A percentile compares a stretch with the other conserved stretches of the same genome.
phyloP scores from a whole-genome alignment of 306 rosid genomes.

The Prunus armeniaca region DNA sequence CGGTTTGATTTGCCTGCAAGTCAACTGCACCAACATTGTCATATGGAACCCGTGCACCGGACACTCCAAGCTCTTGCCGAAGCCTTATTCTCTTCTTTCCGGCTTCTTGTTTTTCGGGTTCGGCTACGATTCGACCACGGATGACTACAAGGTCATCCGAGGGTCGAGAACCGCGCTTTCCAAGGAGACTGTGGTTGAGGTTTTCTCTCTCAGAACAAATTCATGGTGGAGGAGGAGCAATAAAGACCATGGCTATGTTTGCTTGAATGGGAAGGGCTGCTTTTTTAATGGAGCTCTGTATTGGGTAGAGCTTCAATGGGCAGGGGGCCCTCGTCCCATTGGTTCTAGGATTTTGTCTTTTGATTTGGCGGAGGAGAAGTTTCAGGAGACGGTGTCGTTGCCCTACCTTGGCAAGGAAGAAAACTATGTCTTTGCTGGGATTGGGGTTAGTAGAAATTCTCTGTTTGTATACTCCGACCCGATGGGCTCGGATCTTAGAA shows the following conservation, averaged over 20 bases:
- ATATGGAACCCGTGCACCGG: too few relatives aligned
- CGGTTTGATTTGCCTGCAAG: too few relatives aligned
- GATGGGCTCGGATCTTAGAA: background rate
- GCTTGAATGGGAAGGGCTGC: slow-evolving; percentile 4
- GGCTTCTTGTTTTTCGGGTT: too few relatives aligned
- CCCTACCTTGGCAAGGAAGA: background rate
- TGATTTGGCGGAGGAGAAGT: slow-evolving; percentile 1
- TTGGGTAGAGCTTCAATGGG: background rate
- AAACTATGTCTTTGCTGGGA: background rate
- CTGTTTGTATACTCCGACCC: background rate
- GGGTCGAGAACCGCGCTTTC: background rate
- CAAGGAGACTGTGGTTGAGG: too few relatives aligned
- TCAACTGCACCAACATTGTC: too few relatives aligned
- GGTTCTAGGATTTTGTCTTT: background rate
- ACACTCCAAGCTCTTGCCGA: too few relatives aligned
- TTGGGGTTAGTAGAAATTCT: background rate
- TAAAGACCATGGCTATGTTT: background rate
- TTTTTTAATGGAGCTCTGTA: background rate
- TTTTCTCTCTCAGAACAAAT: too few relatives aligned
- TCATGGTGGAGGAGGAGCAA: background rate
- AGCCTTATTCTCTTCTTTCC: too few relatives aligned
- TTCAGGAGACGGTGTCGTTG: background rate
- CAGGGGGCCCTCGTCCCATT: background rate
- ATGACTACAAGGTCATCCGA: too few relatives aligned
- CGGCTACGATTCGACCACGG: too few relatives aligned